Base-by-base conservation (phyloP, 371 early-diverging fungal genomes). In the Saksenaea vasiformis region DNA sequence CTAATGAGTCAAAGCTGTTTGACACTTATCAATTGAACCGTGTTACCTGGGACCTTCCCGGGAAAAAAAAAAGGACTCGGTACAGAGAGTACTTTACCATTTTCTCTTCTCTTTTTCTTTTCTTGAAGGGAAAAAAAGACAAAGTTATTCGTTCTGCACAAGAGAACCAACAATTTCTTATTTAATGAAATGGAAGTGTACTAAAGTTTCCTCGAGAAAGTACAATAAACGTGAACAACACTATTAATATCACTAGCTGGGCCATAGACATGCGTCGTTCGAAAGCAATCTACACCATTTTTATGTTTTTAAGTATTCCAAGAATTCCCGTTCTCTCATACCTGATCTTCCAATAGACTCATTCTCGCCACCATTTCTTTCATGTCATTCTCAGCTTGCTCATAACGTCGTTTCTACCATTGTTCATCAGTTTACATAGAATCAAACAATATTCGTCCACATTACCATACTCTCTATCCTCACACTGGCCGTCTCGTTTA, bases 401-500 rank as follows among this genome's bases (percentile, higher is more conserved):
- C 89, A 64, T 86, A 81, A 5, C 77, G 76, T n/a, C 71, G 69
- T 69, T 78, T 79, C 83, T 83, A 66, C 14, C 8, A 58, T 10
- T n/a, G n/a, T 34, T 5, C 11, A 9, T 57, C 19, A 39, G 24
- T 4, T 41, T 54, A 3, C 17, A 31, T 27, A 60, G 22, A 60
- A 28, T 27, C 4, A 31, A 43, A 1, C 10, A 41, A 11, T 7
- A 34, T 5, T 9, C 39, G 8, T 15, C 9, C 13, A 19, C 7
- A 65, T 72, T 67, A 84, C 85, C 77, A 89, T 82, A 36, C 73
- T 75, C 31, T 85, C 83, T 67, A 89, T 84, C 58, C 84, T 82
- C 65, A 70, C 67, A 22, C 78, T 77, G 11, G 90, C 82, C 1
- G 90, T 87, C 58, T 83, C 77, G 66, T 90, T 90, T 59, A 90